These are phyloP conservation scores for Truncatella angustata DNA, from an alignment of 2,329 filamentous ascomycete species.

Conservation along the genomic window DNA sequence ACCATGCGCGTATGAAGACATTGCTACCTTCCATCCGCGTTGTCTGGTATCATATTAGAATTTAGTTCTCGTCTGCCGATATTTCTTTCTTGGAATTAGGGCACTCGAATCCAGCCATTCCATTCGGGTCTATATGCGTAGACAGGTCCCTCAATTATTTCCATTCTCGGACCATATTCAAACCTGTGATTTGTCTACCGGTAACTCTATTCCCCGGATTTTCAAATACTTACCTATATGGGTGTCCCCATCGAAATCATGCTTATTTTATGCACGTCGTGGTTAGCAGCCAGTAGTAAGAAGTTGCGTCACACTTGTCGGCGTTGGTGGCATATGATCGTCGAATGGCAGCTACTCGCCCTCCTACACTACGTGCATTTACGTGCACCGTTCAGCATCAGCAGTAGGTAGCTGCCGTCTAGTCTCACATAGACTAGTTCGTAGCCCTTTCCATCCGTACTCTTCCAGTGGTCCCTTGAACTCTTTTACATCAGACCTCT, in stretches of 20 bases:
- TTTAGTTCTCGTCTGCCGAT: too few species aligned
- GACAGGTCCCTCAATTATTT: too few species aligned
- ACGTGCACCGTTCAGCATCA: not conserved
- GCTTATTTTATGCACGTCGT: not conserved
- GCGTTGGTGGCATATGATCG: not conserved
- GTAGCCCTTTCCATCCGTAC: not conserved
- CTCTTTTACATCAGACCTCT: too few species aligned
- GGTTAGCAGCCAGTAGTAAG: not conserved
- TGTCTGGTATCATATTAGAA: too few species aligned
- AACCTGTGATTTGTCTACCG: not conserved
- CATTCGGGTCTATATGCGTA: too few species aligned
- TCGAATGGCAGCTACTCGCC: not conserved
- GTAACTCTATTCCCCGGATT: not conserved
- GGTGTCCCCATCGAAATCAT: not conserved
- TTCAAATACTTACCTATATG: too few species aligned
- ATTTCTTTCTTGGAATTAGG: too few species aligned
- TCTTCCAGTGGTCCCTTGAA: too few species aligned
- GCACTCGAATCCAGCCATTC: too few species aligned
- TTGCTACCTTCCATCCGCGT: too few species aligned
- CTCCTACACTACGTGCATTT: not conserved
- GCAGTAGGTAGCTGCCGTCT: conserved; percentile 1
- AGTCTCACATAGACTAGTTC: not conserved
- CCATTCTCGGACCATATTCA: too few species aligned
- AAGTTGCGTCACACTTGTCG: not conserved
- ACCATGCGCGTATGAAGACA: too few species aligned